A percentile compares a stretch with the other conserved stretches of the same genome.
phyloP scores from a whole-genome alignment of 1,139 yeast genomes.

The Tardiomyces blankii region DNA sequence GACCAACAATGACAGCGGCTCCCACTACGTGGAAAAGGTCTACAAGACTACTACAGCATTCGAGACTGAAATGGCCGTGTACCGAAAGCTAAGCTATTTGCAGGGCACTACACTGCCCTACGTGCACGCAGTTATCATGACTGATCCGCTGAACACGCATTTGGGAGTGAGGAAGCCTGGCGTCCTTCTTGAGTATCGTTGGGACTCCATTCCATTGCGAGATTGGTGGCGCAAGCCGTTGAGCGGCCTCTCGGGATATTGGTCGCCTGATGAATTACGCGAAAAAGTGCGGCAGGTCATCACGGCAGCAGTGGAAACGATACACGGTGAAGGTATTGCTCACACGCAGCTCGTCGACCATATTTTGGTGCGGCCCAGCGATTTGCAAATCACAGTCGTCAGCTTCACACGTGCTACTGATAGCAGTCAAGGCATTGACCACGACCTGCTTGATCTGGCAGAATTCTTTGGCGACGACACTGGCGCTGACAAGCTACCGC shows the following conservation, averaged over 20 bases:
- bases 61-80: background rate
- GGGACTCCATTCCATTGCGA: constrained; percentile 5
- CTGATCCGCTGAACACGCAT: constrained; percentile 12
- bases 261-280: too few species aligned
- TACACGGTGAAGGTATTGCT: constrained; percentile 8
- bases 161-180: constrained; percentile 8
- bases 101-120: constrained; percentile 13
- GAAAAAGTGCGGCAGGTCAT: background rate
- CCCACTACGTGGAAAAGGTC: too few species aligned
- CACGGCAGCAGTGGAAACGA: constrained; percentile 1
- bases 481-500: too few species aligned
- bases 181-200: constrained; percentile 9
- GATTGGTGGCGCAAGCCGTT: constrained; percentile 7
- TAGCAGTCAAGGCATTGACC: too few species aligned
- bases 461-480: too few species aligned
- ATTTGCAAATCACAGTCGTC: constrained; percentile 6
- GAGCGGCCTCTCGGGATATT: background rate
- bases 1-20: too few species aligned
- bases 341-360: constrained; percentile 7
- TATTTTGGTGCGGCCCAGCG: constrained; percentile 5
- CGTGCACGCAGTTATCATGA: constrained; percentile 6
- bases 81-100: constrained; percentile 6
- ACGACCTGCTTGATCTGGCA: too few species aligned
- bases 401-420: constrained; percentile 1
- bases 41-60: too few species aligned